phyloP scores from a whole-genome alignment of 2,329 filamentous ascomycete species.

The Ustilaginoidea virens region DNA sequence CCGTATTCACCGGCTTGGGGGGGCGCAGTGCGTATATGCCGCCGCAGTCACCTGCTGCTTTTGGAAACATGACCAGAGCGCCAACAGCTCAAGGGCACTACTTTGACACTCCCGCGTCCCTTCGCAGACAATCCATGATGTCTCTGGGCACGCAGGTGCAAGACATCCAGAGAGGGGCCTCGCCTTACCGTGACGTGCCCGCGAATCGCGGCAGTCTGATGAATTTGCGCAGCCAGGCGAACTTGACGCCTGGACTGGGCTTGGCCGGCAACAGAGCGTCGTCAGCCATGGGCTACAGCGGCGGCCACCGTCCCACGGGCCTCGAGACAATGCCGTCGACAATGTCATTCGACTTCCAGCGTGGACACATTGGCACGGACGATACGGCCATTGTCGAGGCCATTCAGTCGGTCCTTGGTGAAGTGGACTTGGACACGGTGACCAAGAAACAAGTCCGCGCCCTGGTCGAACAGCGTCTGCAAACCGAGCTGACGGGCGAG shows the following conservation, averaged over 20 bases:
- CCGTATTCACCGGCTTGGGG: slow-evolving; percentile 73
- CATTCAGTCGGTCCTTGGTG: slow-evolving; percentile 65
- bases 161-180: slow-evolving; percentile 33
- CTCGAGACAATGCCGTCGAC: slow-evolving; percentile 32
- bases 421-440: slow-evolving; percentile 90
- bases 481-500: slow-evolving; percentile 77
- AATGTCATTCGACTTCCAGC: slow-evolving; percentile 45
- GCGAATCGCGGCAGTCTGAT: slow-evolving; percentile 43
- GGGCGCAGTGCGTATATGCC: slow-evolving; percentile 63
- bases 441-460: slow-evolving; percentile 95
- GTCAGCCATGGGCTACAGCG: slow-evolving; percentile 29
- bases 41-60: slow-evolving; percentile 64
- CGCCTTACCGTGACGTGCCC: slow-evolving; percentile 42
- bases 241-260: slow-evolving; percentile 29
- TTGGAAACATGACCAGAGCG: slow-evolving; percentile 35
- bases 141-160: slow-evolving; percentile 39
- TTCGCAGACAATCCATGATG: slow-evolving; percentile 56
- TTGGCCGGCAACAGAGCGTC: slow-evolving; percentile 21
- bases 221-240: slow-evolving; percentile 36
- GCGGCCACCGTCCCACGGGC: slow-evolving; percentile 31
- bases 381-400: slow-evolving; percentile 71
- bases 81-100: slow-evolving; percentile 31
- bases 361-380: slow-evolving; percentile 49
- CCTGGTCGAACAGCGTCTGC: slow-evolving; percentile 81
- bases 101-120: slow-evolving; percentile 32